A percentile compares a stretch with the other conserved stretches of the same genome.
Conservation (phyloP, 2,329 filamentous ascomycete species). For the Pseudogymnoascus sp. region DNA sequence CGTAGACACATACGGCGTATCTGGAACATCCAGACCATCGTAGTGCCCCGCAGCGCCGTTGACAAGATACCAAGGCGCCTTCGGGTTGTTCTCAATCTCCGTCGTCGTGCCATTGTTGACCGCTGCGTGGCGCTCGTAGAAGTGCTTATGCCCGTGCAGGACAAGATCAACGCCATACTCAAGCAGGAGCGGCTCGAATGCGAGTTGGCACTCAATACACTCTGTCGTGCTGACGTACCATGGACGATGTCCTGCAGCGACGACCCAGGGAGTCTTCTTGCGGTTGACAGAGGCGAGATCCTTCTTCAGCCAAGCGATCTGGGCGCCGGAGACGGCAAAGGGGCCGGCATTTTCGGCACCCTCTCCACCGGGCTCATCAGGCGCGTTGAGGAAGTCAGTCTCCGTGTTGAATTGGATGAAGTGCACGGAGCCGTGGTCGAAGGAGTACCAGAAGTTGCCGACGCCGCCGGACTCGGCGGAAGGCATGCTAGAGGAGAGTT, state of each 20-base stretch:
- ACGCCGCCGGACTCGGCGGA: slow-evolving; percentile 39
- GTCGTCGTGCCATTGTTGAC: slow-evolving; percentile 6
- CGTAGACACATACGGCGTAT: not conserved
- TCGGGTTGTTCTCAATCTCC: slow-evolving; percentile 19
- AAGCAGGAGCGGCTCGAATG: slow-evolving; percentile 39
- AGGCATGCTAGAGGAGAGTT: slow-evolving; percentile 44
- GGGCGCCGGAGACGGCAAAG: slow-evolving; percentile 38
- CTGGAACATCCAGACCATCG: slow-evolving; percentile 24
- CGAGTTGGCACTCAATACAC: slow-evolving; percentile 35
- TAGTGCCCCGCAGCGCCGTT: slow-evolving; percentile 28
- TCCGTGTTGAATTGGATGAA: slow-evolving; percentile 42
- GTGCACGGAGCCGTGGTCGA: slow-evolving; percentile 37
- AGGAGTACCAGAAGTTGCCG: slow-evolving; percentile 46
- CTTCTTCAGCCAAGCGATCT: slow-evolving; percentile 35
- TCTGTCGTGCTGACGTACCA: slow-evolving; percentile 37
- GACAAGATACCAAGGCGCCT: slow-evolving; percentile 25
- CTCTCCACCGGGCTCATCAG: slow-evolving; percentile 30
- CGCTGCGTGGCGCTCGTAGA: slow-evolving; percentile 32
- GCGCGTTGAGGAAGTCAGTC: slow-evolving; percentile 47
- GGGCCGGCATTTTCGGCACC: slow-evolving; percentile 41
- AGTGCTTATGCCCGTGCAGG: slow-evolving; percentile 37
- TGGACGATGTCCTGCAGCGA: slow-evolving; percentile 42
- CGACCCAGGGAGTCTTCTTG: slow-evolving; percentile 42
- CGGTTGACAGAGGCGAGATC: slow-evolving; percentile 23
- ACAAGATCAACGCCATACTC: slow-evolving; percentile 40